Evolutionary conservation across 805 yeast species (phyloP), one percentile per base, ranked within the genome.

Genomic region (Scheffersomyces stipitis): DNA sequence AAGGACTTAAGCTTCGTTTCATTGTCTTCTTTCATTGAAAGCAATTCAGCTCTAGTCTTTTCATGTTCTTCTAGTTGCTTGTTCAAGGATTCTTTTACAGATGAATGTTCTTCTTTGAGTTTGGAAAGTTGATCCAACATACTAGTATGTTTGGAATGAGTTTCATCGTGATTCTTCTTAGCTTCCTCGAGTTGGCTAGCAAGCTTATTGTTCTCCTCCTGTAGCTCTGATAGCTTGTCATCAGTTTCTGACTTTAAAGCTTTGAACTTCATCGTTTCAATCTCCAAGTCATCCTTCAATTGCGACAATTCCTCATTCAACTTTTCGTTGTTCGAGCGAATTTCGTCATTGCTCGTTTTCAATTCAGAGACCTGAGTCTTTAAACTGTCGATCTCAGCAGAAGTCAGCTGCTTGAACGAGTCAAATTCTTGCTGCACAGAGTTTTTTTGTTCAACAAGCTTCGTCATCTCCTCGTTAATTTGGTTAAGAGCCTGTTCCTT

Each of bases 401-500:
- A 15, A 6, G 36, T 28, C 16, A 28, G 18, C n/a, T 15, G 12
- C 15, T 26, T 35, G 24, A 20, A 20, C 24, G 24, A 20, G 10
- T 7, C 34, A 2, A 34, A 18, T 2, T 34, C 28, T 15, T 34
- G 37, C 9, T 40, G 30, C 9, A 38, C 31, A 13, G 41, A 22
- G 15, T 40, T 27, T 12, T 48, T 31, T 4, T 20, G 24, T 2
- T 34, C 27, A 28, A 39, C 34, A 33, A 30, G 4, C 22, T 23
- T 15, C 3, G 15, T 30, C 4, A 51, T 34, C 22, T 54, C 44
- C 3, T 35, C 35, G 9, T 38, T 41, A 5, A 46, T 22, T 2
- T 37, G 22, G 5, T 40, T 44, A 4, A 54, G 28, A 15, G 49
- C 53, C 6, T 44, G 20, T 38, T 45, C 18, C 37, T 51, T 35